These are phyloP conservation scores for Monosporascus cannonballus DNA, from an alignment of 2,329 filamentous ascomycete species.

Conservation along the genomic window DNA sequence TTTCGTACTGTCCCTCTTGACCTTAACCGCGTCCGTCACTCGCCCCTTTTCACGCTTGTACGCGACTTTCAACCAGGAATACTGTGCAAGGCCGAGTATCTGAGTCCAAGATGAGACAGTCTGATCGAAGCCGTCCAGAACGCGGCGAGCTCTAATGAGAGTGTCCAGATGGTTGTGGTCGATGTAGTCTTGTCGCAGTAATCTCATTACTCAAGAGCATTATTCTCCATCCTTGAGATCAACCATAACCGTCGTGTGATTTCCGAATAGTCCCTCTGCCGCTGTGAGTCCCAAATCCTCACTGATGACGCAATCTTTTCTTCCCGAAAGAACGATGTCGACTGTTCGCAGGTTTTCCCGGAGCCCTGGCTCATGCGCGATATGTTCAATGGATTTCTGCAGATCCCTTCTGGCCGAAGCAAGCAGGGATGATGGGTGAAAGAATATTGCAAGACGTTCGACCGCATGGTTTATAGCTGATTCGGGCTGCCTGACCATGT, in stretches of 20 bases:
- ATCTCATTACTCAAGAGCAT: neutral
- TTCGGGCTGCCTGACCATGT: accelerated
- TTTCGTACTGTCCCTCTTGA: neutral
- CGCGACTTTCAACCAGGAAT: neutral
- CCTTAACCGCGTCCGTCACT: neutral
- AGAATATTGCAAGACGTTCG: neutral
- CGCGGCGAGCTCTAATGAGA: neutral
- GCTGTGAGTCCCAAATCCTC: neutral
- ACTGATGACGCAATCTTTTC: accelerated
- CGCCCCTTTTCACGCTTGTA: neutral
- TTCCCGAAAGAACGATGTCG: neutral
- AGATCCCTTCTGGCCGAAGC: too few relatives aligned
- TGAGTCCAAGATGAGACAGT: neutral
- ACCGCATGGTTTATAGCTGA: neutral
- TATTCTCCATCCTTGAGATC: neutral
- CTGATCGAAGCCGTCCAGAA: neutral
- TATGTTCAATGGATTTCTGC: neutral
- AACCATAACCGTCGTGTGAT: neutral
- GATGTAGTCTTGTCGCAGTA: neutral
- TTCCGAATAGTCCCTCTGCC: neutral
- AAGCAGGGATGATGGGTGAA: too few relatives aligned
- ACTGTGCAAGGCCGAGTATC: neutral
- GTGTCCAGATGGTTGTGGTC: neutral
- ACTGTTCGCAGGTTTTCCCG: neutral
- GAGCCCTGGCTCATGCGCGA: neutral